These are phyloP conservation scores for Coemansia sp. DNA, from an alignment of 192 early-diverging fungal genomes.

Conservation along the genomic window DNA sequence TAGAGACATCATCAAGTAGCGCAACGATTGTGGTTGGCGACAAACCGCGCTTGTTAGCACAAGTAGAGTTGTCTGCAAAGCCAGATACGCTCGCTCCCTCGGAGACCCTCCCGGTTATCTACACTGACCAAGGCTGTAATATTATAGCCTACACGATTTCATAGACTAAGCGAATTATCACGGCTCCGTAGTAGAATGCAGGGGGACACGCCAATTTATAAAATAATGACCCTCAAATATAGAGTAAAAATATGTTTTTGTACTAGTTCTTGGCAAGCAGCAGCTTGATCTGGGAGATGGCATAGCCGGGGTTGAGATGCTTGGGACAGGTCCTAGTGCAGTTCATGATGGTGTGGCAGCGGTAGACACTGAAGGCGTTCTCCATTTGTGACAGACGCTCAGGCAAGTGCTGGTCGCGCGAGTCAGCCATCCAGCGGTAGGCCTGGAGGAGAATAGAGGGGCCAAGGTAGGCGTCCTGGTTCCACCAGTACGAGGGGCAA, in stretches of 20 bases:
- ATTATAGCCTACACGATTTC: constrained; percentile 16
- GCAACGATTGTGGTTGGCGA: neutral
- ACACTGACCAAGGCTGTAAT: constrained; percentile 24
- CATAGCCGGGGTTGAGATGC: constrained; percentile 94
- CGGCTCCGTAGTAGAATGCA: neutral
- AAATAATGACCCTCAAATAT: neutral
- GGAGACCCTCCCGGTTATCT: constrained; percentile 18
- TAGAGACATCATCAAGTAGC: neutral
- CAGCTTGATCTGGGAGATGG: constrained; percentile 97
- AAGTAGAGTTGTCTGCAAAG: constrained; percentile 21
- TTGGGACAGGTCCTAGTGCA: constrained; percentile 97
- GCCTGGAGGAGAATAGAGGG: constrained; percentile 96
- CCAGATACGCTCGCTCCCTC: constrained; percentile 32
- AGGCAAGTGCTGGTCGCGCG: constrained; percentile 86
- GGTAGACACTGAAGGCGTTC: constrained; percentile 95
- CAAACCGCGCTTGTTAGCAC: neutral
- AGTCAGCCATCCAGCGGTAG: constrained; percentile 99
- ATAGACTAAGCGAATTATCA: neutral
- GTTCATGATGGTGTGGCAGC: constrained; percentile 99
- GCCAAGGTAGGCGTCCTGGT: constrained; percentile 91
- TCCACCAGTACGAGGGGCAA: constrained; percentile 98
- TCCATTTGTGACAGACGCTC: constrained; percentile 88
- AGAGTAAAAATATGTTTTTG: constrained; percentile 13
- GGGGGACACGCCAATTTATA: neutral
- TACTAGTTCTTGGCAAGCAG: constrained; percentile 71